These are phyloP conservation scores for Piper betle DNA, from an alignment of 164 flowering plant species.

Conservation along the genomic window DNA sequence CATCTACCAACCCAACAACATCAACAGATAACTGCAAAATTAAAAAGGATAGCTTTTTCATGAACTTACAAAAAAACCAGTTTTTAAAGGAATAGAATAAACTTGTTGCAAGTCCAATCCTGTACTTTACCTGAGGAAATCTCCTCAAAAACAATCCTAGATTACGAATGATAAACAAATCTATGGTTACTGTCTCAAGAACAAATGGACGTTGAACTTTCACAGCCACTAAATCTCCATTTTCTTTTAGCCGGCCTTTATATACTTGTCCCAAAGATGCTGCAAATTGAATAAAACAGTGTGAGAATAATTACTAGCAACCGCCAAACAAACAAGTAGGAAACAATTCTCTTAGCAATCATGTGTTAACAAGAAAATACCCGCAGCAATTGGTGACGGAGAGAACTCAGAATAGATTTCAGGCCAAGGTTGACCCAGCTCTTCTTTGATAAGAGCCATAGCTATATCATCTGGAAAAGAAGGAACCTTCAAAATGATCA, in stretches of 20 bases:
- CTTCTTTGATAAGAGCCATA: conserved; percentile 87
- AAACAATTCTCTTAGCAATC: not conserved
- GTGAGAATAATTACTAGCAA: not conserved
- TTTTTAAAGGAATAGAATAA: too few relatives aligned
- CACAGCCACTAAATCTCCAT: conserved; percentile 94
- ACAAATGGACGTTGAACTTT: conserved; percentile 93
- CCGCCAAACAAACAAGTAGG: not conserved
- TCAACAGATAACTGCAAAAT: conserved; percentile 59
- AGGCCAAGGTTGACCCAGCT: conserved; percentile 90
- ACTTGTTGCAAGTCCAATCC: not conserved
- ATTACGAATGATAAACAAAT: conserved; percentile 69
- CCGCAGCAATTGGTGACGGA: conserved; percentile 96
- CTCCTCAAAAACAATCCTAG: conserved; percentile 74
- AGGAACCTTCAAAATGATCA: conserved; percentile 60
- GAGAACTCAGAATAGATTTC: conserved; percentile 80
- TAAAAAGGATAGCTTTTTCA: too few relatives aligned
- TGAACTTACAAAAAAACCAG: too few relatives aligned
- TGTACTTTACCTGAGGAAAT: conserved; percentile 70
- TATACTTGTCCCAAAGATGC: conserved; percentile 98
- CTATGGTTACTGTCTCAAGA: conserved; percentile 82
- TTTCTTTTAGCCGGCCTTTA: conserved; percentile 89
- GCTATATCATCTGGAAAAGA: conserved; percentile 99
- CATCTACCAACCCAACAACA: conserved; percentile 96
- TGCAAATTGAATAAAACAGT: conserved; percentile 25
- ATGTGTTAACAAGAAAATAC: conserved; percentile 25